Base-by-base conservation (phyloP, 371 early-diverging fungal genomes). In the Mucor ambiguus region DNA sequence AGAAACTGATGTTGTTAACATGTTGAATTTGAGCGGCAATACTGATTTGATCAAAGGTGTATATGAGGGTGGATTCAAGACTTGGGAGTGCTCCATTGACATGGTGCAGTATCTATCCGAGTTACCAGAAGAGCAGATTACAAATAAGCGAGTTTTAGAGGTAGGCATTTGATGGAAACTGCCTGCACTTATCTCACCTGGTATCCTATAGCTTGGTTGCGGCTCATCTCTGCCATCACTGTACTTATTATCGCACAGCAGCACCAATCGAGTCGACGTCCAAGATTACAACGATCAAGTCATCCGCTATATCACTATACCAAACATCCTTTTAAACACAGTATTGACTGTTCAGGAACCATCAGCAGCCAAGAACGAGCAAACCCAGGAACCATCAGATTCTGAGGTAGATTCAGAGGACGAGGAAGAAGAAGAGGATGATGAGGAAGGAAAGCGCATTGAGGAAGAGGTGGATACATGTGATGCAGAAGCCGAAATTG, bases 11-110 rank as follows among this genome's bases (percentile, higher is more conserved):
- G 77, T 84, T 0, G 64, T 70, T 0, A 72, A 74, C 24, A 84
- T 85, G 85, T 72, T 87, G 61, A 83, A 80, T 72, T 64, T 85
- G 65, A 84, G 83, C n/a, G 85, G 88, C 18, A 87, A 82, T 52
- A 82, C 82, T 41, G 97, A 97, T 77, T 70, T 97, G 20, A 86
- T 96, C 44, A 81, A 85, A 35, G 95, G 95, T 18, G 92, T 93
- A 3, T 97, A 96, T 69, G 97, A 96, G 78, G 97, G 95, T 60
- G 97, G 97, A 5, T 87, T 95, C 68, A 97, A 97, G 78, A 97
- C 97, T 0, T 97, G 97, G 97, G 97, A 97, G 68, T 96, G 96
- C 71, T 86, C 94, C 4, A 58, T 93, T 44, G 97, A 97, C 77
- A 80, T 97, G 60, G 88, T 93, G 20, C 72, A 84, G 43, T 93